phyloP scores from a whole-genome alignment of 495 filamentous ascomycete species.

The Neurospora sp. region DNA sequence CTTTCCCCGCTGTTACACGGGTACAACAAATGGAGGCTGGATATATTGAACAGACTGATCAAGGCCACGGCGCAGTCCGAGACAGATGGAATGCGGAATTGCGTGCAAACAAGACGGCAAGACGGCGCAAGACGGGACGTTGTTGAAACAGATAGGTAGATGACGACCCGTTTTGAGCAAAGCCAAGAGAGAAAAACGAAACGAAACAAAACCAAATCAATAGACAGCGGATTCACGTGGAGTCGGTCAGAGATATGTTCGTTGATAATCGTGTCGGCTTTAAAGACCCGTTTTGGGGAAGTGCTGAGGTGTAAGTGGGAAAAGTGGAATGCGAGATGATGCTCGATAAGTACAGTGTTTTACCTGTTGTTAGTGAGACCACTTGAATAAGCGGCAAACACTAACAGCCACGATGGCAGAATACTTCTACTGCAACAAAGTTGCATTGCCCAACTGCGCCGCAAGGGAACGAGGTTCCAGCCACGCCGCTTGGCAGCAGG shows the following conservation, averaged over 20 bases:
- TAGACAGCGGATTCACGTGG: not conserved
- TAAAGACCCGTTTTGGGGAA: not conserved
- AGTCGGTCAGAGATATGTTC: not conserved
- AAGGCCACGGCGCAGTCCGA: not conserved
- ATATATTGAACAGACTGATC: not conserved
- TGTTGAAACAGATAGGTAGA: not conserved
- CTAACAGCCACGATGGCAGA: not conserved
- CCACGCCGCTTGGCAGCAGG: not conserved
- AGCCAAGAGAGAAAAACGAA: not conserved
- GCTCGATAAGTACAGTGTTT: not conserved
- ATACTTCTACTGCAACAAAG: not conserved
- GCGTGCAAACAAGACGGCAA: not conserved
- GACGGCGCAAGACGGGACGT: not conserved
- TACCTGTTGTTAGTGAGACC: accelerated
- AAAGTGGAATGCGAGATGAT: not conserved
- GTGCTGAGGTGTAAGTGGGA: not conserved
- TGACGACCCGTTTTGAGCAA: not conserved
- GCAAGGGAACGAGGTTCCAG: not conserved
- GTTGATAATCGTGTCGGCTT: not conserved
- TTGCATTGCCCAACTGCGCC: not conserved
- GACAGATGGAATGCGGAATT: not conserved
- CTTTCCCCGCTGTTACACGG: not conserved
- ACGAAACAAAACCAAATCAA: not conserved
- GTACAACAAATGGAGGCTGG: not conserved
- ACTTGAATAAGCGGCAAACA: accelerated